Evolutionary conservation across 331 rosid species (phyloP), one percentile per base, ranked within the genome.

Genomic region (Quercus phellos): DNA sequence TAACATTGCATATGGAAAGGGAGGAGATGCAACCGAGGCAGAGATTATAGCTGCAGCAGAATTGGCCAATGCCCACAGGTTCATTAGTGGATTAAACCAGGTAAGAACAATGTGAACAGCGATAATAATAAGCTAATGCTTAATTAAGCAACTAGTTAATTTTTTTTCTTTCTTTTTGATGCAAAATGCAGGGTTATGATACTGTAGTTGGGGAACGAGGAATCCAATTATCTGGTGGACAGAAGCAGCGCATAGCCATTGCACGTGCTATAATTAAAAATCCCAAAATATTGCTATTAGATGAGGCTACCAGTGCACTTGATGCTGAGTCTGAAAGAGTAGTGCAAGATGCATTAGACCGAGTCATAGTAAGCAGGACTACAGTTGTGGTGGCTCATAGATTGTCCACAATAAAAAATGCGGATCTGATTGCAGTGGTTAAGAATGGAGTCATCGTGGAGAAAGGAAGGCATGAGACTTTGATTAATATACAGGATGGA

Each of bases 1-100:
- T 79, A 92, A 90, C 84, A 90, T 92, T 66, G 92, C 93, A 0
- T 90, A 92, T 58, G 97, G 95, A 34, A 92, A 88, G 74, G 90
- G 78, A 54, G 97, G 91, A 53, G 73, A 80, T 56, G 95, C 92
- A 53, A 86, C 90, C 0, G 97, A 92, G 81, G 83, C 92, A 56
- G 95, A 90, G 67, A 83, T 92, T 61, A 81, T 79, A 74, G 77
- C 81, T 51, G 95, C 93, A 26, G 85, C 95, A 24, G 89, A 89
- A 72, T 30, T 86, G 72, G 95, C 95, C 79, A 92, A 90, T 80
- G 95, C 97, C 8, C 95, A 92, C 79, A 84, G 70, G 27, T 92
- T 90, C 82, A 87, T 92, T 2, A 89, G 97, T 56, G 77, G 87
- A 29, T 79, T 89, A 56, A 78, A 92, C 14, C 90, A 91, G 90